These are phyloP conservation scores for Biancaea sappan DNA, from an alignment of 306 rosid species.

Conservation along the genomic window DNA sequence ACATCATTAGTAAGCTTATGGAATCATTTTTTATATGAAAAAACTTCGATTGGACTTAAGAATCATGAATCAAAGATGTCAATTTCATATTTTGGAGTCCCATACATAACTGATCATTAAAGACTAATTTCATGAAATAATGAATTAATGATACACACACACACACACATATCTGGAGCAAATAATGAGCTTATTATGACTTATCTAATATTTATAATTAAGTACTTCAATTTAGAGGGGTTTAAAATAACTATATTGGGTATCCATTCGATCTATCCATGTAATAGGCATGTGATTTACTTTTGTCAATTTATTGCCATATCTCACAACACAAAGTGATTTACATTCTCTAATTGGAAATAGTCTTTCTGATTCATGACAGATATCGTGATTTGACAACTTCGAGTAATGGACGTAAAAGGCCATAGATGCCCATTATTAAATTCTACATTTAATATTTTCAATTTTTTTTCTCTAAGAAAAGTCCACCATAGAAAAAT, in stretches of 20 bases:
- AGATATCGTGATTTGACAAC: not conserved
- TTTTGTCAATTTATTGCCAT: not conserved
- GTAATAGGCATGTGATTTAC: not conserved
- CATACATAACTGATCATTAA: not conserved
- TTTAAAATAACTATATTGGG: not conserved
- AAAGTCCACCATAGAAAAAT: not conserved
- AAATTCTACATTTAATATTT: slow-evolving; percentile 4
- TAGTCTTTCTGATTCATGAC: not conserved
- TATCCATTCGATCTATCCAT: not conserved
- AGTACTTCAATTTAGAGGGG: not conserved
- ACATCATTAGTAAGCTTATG: not conserved
- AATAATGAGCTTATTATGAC: not conserved
- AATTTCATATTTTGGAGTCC: not conserved
- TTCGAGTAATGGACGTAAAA: not conserved
- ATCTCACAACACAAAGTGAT: not conserved
- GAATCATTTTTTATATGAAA: not conserved
- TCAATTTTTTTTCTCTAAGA: not conserved
- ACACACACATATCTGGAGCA: not conserved
- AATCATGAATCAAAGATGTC: not conserved
- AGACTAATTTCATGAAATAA: not conserved
- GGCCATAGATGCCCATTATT: not conserved
- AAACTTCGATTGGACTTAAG: not conserved
- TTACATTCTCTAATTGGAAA: not conserved
- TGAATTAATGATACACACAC: too few species aligned
- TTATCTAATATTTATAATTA: not conserved